phyloP scores from a whole-genome alignment of 2,329 filamentous ascomycete species.

The Aspergillus amoenus region DNA sequence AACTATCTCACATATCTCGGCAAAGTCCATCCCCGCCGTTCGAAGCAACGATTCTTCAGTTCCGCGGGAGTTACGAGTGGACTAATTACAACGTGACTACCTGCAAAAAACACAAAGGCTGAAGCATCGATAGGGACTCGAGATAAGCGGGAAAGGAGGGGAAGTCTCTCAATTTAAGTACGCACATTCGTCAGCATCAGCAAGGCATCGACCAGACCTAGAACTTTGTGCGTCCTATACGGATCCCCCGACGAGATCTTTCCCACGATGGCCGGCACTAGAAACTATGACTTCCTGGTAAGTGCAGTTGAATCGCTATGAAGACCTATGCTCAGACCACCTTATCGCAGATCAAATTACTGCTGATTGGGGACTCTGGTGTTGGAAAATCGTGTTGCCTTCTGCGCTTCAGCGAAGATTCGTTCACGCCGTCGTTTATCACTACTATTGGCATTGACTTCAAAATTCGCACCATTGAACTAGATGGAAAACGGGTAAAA shows the following conservation, averaged over 20 bases:
- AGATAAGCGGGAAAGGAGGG: slow-evolving; percentile 2
- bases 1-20: neutral
- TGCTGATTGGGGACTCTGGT: slow-evolving; percentile 94
- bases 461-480: slow-evolving; percentile 98
- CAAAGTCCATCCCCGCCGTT: neutral
- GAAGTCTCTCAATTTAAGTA: slow-evolving; percentile 1
- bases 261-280: slow-evolving; percentile 79
- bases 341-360: slow-evolving; percentile 77
- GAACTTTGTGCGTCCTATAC: neutral
- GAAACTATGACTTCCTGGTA: slow-evolving; percentile 99
- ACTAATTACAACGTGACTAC: neutral
- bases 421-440: slow-evolving; percentile 96
- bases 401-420: slow-evolving; percentile 95
- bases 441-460: slow-evolving; percentile 99
- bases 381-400: slow-evolving; percentile 97
- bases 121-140: neutral
- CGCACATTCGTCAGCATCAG: slow-evolving; percentile 1
- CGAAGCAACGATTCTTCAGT: neutral
- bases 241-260: neutral
- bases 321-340: slow-evolving; percentile 19
- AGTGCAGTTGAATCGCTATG: slow-evolving; percentile 31
- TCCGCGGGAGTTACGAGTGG: neutral
- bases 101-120: neutral
- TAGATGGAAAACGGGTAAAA: slow-evolving; percentile 98
- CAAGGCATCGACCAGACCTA: neutral